Evolutionary conservation across 139 green algal genomes (phyloP).

Genomic region (Chlamydomonas sp.): DNA sequence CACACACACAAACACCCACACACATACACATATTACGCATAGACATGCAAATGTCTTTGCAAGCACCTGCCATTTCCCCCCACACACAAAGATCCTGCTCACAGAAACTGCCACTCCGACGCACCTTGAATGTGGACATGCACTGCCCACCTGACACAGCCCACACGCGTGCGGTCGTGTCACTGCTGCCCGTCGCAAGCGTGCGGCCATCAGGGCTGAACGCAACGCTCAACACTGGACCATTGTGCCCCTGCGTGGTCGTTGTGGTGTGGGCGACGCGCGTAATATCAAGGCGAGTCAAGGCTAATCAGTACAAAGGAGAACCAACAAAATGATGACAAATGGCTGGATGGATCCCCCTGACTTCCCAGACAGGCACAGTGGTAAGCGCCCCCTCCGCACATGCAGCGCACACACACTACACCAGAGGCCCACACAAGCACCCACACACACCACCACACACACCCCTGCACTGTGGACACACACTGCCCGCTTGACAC

Average conservation of each 20-base stretch:
- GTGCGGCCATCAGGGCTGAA: background rate
- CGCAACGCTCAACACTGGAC: background rate
- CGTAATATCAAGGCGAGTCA: too few relatives aligned
- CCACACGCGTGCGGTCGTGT: slow-evolving; percentile 1
- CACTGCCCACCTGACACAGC: background rate
- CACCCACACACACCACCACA: too few relatives aligned
- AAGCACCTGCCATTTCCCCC: too few relatives aligned
- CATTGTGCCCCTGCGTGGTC: background rate
- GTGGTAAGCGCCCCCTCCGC: background rate
- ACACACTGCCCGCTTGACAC: background rate
- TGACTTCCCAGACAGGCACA: background rate
- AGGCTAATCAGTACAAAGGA: background rate
- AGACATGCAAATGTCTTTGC: too few relatives aligned
- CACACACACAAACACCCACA: too few relatives aligned
- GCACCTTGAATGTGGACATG: background rate
- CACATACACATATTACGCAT: too few relatives aligned
- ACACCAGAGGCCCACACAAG: background rate
- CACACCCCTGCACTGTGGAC: background rate
- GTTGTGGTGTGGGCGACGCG: too few relatives aligned
- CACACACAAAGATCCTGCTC: too few relatives aligned
- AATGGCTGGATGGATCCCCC: too few relatives aligned
- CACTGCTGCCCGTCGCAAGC: background rate
- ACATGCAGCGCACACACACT: background rate
- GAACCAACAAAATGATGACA: background rate
- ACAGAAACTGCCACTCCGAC: too few relatives aligned